A percentile compares a stretch with the other conserved stretches of the same genome.
Evolutionary conservation across 1,139 yeast genomes (phyloP).

Genomic region (Saccharomyces hybrid): DNA sequence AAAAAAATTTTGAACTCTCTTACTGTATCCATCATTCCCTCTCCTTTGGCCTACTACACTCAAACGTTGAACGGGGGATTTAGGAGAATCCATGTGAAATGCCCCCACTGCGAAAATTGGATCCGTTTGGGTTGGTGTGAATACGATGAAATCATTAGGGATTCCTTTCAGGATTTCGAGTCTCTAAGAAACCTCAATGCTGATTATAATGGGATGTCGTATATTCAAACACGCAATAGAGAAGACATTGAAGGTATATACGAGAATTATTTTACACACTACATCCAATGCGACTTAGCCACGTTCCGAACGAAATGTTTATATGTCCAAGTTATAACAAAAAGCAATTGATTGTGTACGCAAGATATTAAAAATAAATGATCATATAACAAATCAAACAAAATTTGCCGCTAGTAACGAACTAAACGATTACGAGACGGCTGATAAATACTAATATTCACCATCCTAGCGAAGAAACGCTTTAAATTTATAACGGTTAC

Average conservation of each 20-base stretch:
- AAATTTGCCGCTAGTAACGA: not conserved
- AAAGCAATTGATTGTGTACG: not conserved
- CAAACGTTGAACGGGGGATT: slow-evolving; percentile 11
- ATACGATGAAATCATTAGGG: slow-evolving; percentile 12
- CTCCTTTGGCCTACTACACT: slow-evolving; percentile 11
- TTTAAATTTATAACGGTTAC: too few relatives aligned
- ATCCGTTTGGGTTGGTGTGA: slow-evolving; percentile 18
- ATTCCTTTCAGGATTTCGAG: slow-evolving; percentile 8
- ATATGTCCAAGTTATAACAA: slow-evolving; percentile 5
- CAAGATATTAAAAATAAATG: not conserved
- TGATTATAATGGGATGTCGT: slow-evolving; percentile 8
- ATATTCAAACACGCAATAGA: slow-evolving; percentile 10
- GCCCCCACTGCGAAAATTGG: slow-evolving; percentile 14
- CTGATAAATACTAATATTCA: too few relatives aligned
- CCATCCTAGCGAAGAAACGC: not conserved
- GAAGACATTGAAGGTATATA: slow-evolving; percentile 14
- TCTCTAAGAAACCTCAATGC: slow-evolving; percentile 7
- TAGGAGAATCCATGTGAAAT: slow-evolving; percentile 15
- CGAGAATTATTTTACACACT: slow-evolving; percentile 16
- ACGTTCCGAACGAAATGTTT: slow-evolving; percentile 4
- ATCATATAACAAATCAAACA: not conserved
- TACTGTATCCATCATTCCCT: slow-evolving; percentile 9
- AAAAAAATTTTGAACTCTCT: slow-evolving; percentile 8
- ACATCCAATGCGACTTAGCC: slow-evolving; percentile 10
- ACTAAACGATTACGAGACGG: not conserved